A percentile compares a stretch with the other conserved stretches of the same genome.
Conservation (phyloP, 108 stramenopile genomes). For the Parietichytrium sp. region DNA sequence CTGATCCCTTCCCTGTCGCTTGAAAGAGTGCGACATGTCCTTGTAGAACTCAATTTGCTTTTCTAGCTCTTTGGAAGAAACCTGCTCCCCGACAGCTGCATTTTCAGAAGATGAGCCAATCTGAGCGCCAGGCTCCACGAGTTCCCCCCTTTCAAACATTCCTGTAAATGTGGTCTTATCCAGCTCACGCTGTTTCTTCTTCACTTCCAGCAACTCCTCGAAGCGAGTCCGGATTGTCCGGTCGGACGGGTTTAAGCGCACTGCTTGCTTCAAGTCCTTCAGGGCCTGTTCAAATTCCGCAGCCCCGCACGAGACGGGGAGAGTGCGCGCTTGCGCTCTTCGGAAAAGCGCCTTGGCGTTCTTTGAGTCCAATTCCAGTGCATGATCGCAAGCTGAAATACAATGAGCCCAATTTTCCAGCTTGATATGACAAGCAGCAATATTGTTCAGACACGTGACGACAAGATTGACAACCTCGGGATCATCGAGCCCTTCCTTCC, state of each 20-base stretch:
- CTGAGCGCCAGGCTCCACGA: not conserved
- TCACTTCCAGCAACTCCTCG: not conserved
- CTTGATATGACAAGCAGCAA: not conserved
- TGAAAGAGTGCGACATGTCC: not conserved
- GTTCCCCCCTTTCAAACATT: not conserved
- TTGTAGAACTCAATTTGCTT: constrained; percentile 7
- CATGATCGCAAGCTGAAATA: not conserved
- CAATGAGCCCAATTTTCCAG: not conserved
- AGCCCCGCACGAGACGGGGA: constrained; percentile 19
- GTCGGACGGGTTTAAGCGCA: not conserved
- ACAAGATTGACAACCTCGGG: not conserved
- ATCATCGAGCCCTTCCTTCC: not conserved
- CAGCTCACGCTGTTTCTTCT: not conserved
- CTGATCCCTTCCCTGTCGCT: not conserved
- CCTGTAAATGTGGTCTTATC: constrained; percentile 25
- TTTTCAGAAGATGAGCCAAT: not conserved
- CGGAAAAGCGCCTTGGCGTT: constrained; percentile 25
- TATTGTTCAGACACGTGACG: not conserved
- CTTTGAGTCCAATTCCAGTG: not conserved
- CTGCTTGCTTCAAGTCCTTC: not conserved
- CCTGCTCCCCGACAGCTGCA: too few relatives aligned
- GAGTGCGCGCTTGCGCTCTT: not conserved
- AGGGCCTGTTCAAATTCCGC: not conserved
- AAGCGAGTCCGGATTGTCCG: not conserved
- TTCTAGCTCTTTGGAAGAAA: too few relatives aligned